phyloP scores from a whole-genome alignment of 1,284 basidiomycete species.

The Sphagnurus paluster region DNA sequence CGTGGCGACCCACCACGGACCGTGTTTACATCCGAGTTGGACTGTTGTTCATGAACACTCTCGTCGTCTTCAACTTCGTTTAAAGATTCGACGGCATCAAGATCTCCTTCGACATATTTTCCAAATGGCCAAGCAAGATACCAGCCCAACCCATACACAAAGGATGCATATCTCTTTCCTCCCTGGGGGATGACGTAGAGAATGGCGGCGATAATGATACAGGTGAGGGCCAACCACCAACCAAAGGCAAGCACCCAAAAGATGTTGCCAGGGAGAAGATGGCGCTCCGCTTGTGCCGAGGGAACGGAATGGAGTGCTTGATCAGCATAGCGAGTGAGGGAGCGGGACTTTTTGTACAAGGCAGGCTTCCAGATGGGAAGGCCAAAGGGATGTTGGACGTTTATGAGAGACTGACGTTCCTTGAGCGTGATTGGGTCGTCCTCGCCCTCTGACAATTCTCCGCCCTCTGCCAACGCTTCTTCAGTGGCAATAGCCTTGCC shows the following conservation, averaged over 20 bases:
- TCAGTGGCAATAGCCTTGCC: constrained; percentile 33
- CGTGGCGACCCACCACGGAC: constrained; percentile 30
- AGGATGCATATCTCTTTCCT: constrained; percentile 81
- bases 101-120: constrained; percentile 94
- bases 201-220: constrained; percentile 66
- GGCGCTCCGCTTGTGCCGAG: constrained; percentile 88
- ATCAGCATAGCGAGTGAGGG: constrained; percentile 95
- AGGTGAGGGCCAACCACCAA: constrained; percentile 86
- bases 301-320: constrained; percentile 91
- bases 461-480: constrained; percentile 30
- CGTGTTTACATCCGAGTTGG: constrained; percentile 30
- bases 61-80: constrained; percentile 43
- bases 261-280: constrained; percentile 90
- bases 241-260: constrained; percentile 89
- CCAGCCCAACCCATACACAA: constrained; percentile 91
- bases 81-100: constrained; percentile 41
- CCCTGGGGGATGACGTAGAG: constrained; percentile 79
- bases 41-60: constrained; percentile 26
- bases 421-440: constrained; percentile 93
- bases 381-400: constrained; percentile 99
- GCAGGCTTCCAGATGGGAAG: constrained; percentile 99
- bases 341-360: constrained; percentile 96
- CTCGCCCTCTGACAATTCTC: constrained; percentile 45
- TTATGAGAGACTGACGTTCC: constrained; percentile 97
- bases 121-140: constrained; percentile 99